A percentile compares a stretch with the other conserved stretches of the same genome.
Evolutionary conservation across 495 filamentous ascomycete species (phyloP).

Genomic region (Neurospora sp.): DNA sequence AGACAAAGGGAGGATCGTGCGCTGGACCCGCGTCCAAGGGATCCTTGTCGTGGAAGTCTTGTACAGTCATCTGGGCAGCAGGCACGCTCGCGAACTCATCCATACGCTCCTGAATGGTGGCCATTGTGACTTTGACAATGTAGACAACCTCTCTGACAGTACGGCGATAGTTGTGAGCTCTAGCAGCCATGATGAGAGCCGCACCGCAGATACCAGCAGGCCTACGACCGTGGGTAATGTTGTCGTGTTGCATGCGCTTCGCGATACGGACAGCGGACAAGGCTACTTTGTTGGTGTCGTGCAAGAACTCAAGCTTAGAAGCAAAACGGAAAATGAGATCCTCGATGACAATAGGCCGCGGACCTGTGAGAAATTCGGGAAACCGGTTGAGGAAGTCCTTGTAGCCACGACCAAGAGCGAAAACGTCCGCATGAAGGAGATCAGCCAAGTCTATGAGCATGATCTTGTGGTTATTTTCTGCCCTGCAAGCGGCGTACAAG

Average conservation of each 20-base stretch:
- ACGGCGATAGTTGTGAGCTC: constrained; percentile 94
- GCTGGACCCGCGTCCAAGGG: constrained; percentile 31
- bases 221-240: constrained; percentile 87
- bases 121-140: constrained; percentile 86
- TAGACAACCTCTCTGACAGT: constrained; percentile 90
- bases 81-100: constrained; percentile 81
- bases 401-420: constrained; percentile 74
- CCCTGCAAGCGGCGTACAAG: constrained; percentile 78
- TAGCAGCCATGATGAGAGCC: constrained; percentile 83
- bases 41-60: constrained; percentile 67
- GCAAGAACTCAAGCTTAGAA: constrained; percentile 77
- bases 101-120: constrained; percentile 80
- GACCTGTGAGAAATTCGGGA: constrained; percentile 39
- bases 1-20: constrained; percentile 77
- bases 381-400: constrained; percentile 64
- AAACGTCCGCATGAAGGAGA: constrained; percentile 78
- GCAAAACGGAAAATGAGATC: constrained; percentile 84
- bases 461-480: constrained; percentile 46
- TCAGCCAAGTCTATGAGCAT: constrained; percentile 97
- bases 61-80: constrained; percentile 68
- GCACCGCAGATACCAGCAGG: constrained; percentile 93
- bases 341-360: constrained; percentile 61
- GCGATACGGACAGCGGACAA: constrained; percentile 77
- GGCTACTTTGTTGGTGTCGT: constrained; percentile 66
- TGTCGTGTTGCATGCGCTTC: constrained; percentile 87